Evolutionary conservation across 805 yeast species (phyloP), one percentile per base, ranked within the genome.

Genomic region (Hanseniaspora clermontiae): DNA sequence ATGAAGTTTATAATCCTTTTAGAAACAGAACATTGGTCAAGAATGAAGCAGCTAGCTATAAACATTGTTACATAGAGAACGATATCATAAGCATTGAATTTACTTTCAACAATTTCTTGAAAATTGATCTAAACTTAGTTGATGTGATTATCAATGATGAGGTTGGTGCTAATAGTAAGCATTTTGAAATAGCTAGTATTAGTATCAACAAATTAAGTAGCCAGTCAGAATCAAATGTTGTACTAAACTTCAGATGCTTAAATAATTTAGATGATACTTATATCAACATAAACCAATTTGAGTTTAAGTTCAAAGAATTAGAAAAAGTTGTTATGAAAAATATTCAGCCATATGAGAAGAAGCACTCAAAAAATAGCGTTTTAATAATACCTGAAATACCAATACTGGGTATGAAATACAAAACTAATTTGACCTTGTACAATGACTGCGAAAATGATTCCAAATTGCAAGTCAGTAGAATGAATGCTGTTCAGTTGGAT

Each of bases 211-310:
- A 40, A 50, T 20, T 50, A 6, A 10, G 3, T 10, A 19, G 31
- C 3, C 15, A 15, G 24, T 2, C 17, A 12, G 32, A 29, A 9
- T 10, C 48, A 5, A 8, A 4, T 45, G 15, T 52, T 59, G 9
- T 43, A 66, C 37, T 65, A 64, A 49, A 36, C 51, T 31, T 67
- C 64, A 55, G 64, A 66, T 43, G 66, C 70, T 70, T 64, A 62
- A 29, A 63, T 63, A 31, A 36, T 64, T 49, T 47, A 57, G 8
- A 59, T 65, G 4, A 31, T 9, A 31, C 20, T 1, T 45, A 31
- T 31, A 70, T 66, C 55, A 69, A 66, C 15, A 47, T 67, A 42
- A 65, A 60, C 54, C 63, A 58, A 12, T 47, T 63, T 19, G 70
- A 67, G 49, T 60, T 49, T 19, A 65, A 64, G 47, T 52, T 67